phyloP scores from a whole-genome alignment of 148 eudicot species.

The Nepenthes gracilis region DNA sequence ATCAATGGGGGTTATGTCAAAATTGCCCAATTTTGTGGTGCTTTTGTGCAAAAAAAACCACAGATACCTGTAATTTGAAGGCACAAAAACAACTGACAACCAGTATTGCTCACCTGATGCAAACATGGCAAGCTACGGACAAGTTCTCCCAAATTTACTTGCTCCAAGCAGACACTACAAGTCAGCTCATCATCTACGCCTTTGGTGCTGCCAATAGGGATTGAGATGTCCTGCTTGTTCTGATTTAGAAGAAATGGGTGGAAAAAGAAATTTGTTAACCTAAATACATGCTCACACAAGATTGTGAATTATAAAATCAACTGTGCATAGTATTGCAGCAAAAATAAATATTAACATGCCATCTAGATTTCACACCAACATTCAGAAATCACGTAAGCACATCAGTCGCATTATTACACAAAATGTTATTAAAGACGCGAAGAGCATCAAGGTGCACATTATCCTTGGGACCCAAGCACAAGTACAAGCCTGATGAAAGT shows the following conservation, averaged over 20 bases:
- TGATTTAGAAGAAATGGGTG: conserved; percentile 9
- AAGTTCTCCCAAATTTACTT: conserved; percentile 67
- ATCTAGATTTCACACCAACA: too few species aligned
- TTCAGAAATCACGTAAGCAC: too few species aligned
- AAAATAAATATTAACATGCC: too few species aligned
- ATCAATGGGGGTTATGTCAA: too few species aligned
- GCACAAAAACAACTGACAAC: background rate
- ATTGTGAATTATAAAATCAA: background rate
- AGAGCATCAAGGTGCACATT: too few species aligned
- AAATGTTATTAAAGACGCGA: too few species aligned
- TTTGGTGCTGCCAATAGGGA: conserved; percentile 27
- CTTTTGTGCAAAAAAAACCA: too few species aligned
- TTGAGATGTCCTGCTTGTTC: conserved; percentile 50
- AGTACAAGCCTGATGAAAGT: too few species aligned
- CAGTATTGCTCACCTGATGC: conserved; percentile 54
- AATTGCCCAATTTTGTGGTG: too few species aligned
- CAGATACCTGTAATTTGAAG: background rate
- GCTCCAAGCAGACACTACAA: conserved; percentile 95
- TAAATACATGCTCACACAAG: background rate
- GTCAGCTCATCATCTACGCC: conserved; percentile 67
- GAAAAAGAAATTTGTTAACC: conserved; percentile 4
- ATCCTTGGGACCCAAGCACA: too few species aligned
- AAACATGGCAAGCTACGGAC: conserved; percentile 91
- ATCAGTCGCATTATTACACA: too few species aligned
- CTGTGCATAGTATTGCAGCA: background rate